Percentiles rank a stretch among this genome's conserved stretches.
Conservation (phyloP, 352 stramenopile genomes). For the Globisporangium paddicum region DNA sequence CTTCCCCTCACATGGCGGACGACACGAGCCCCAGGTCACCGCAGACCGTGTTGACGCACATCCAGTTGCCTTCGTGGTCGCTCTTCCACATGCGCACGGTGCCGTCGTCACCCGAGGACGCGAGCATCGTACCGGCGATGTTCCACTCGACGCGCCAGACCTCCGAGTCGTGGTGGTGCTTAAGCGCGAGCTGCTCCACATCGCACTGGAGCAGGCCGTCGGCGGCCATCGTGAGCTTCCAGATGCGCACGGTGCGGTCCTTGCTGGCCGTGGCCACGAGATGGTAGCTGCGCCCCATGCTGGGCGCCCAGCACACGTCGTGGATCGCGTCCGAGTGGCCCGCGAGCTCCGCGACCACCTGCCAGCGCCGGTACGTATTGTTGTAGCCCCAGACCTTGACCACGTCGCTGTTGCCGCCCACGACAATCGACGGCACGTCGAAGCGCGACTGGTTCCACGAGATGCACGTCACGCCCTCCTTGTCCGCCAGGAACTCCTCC, state of each 20-base stretch:
- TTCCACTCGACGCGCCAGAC: conserved; percentile 97
- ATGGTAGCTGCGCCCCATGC: conserved; percentile 93
- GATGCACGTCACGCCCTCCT: conserved; percentile 87
- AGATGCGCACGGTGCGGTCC: conserved; percentile 88
- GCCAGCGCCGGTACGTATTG: conserved; percentile 82
- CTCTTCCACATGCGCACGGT: conserved; percentile 95
- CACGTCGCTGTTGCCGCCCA: conserved; percentile 87
- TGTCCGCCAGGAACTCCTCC: conserved; percentile 81
- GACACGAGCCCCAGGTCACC: conserved; percentile 52
- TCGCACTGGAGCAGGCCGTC: conserved; percentile 63
- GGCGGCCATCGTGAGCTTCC: conserved; percentile 69
- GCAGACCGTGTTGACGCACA: conserved; percentile 86
- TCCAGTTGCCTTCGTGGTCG: conserved; percentile 90
- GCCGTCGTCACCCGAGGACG: conserved; percentile 91
- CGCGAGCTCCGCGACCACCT: conserved; percentile 77
- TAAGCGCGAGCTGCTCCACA: conserved; percentile 68
- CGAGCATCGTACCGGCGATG: conserved; percentile 94
- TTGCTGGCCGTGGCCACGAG: conserved; percentile 91
- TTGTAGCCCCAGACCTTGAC: conserved; percentile 92
- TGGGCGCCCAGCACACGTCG: conserved; percentile 95
- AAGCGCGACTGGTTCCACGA: conserved; percentile 95
- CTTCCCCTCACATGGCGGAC: conserved; percentile 10
- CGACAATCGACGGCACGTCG: conserved; percentile 93
- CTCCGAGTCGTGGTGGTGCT: conserved; percentile 86
- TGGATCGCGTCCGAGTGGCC: conserved; percentile 89